Percentiles rank a stretch among this genome's conserved stretches.
Evolutionary conservation across 1,284 basidiomycete genomes (phyloP).

Genomic region (Tetrapyrgos nigripes): DNA sequence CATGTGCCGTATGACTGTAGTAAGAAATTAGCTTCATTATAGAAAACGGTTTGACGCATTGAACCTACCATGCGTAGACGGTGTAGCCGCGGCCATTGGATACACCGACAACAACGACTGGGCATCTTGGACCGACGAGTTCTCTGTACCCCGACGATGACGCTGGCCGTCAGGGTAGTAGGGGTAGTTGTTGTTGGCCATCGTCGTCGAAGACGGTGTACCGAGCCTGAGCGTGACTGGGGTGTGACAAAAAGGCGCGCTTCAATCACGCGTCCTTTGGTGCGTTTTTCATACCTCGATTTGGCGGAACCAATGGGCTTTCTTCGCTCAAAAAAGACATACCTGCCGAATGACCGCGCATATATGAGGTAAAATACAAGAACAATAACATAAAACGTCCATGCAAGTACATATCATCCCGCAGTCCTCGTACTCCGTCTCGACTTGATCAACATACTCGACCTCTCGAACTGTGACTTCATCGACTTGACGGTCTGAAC

Average conservation of each 20-base stretch:
- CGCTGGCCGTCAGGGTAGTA: background rate
- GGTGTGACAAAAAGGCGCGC: too few species aligned
- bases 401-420: too few species aligned
- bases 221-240: too few species aligned
- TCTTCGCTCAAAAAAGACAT: too few species aligned
- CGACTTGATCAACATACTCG: conserved; percentile 61
- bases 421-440: conserved; percentile 48
- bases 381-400: too few species aligned
- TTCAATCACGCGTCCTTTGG: too few species aligned
- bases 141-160: background rate
- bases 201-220: conserved; percentile 3
- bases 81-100: conserved; percentile 14
- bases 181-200: conserved; percentile 11
- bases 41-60: background rate
- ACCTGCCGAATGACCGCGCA: too few species aligned
- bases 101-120: conserved; percentile 15
- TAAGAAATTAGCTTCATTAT: background rate
- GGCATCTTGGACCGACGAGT: conserved; percentile 11
- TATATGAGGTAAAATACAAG: too few species aligned
- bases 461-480: conserved; percentile 63
- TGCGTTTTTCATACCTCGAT: too few species aligned
- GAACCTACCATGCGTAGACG: conserved; percentile 11
- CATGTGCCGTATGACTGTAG: conserved; percentile 70
- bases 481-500: conserved; percentile 70
- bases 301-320: too few species aligned